Conservation (phyloP, 768 basidiomycete genomes). For the Favolaschia claudopus region DNA sequence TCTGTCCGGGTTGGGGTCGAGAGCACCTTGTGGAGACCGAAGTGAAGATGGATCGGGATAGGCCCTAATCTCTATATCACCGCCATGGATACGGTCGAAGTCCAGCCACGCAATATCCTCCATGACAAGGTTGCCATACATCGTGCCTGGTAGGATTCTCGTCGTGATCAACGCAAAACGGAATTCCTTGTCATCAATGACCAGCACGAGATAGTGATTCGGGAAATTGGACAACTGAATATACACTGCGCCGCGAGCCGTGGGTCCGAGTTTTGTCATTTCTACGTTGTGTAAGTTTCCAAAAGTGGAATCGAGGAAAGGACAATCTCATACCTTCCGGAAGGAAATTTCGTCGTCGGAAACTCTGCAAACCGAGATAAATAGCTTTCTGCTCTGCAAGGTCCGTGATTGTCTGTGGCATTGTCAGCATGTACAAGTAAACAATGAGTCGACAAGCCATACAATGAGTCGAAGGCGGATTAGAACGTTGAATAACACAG, state of each 20-base stretch:
- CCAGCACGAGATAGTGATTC: slow-evolving; percentile 84
- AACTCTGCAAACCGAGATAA: slow-evolving; percentile 83
- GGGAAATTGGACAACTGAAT: slow-evolving; percentile 82
- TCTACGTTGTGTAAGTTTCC: slow-evolving; percentile 51
- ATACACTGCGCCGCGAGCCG: slow-evolving; percentile 69
- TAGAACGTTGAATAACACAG: slow-evolving; percentile 62
- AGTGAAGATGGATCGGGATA: slow-evolving; percentile 24
- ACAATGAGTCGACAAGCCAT: slow-evolving; percentile 32
- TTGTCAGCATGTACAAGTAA: not conserved
- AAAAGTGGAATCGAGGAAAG: slow-evolving; percentile 8
- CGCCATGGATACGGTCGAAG: slow-evolving; percentile 68
- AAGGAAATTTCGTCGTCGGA: slow-evolving; percentile 71
- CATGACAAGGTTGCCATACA: slow-evolving; percentile 69
- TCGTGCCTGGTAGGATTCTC: slow-evolving; percentile 58
- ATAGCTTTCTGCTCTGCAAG: slow-evolving; percentile 86
- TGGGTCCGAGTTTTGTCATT: slow-evolving; percentile 70
- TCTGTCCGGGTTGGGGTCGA: slow-evolving; percentile 36
- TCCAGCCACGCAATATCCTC: slow-evolving; percentile 85
- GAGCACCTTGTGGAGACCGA: slow-evolving; percentile 20
- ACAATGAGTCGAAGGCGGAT: slow-evolving; percentile 70
- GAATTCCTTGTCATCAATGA: slow-evolving; percentile 79
- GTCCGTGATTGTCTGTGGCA: slow-evolving; percentile 79
- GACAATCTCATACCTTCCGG: slow-evolving; percentile 59
- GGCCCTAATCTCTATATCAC: slow-evolving; percentile 36
- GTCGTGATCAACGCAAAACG: slow-evolving; percentile 84